A percentile compares a stretch with the other conserved stretches of the same genome.
Conservation (phyloP, 1,139 yeast species). For the Lodderomyces theae region DNA sequence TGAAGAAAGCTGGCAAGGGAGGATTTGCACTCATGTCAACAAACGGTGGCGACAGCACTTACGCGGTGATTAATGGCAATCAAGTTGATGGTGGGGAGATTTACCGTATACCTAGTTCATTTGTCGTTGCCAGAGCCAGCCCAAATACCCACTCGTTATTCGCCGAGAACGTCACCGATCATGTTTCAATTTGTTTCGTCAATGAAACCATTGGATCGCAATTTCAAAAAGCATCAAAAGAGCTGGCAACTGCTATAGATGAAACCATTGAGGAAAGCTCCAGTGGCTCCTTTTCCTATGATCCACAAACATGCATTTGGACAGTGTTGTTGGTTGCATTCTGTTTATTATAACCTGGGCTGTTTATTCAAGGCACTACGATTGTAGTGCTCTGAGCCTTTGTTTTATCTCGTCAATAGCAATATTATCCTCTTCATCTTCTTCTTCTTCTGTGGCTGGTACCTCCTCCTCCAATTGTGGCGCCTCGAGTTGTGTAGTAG, state of each 20-base stretch:
- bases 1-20: slow-evolving; percentile 10
- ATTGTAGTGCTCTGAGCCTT: slow-evolving; percentile 80
- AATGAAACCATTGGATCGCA: background rate
- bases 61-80: background rate
- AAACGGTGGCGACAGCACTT: background rate
- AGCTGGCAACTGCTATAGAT: background rate
- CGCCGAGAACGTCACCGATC: slow-evolving; percentile 7
- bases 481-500: slow-evolving; percentile 26
- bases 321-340: slow-evolving; percentile 1
- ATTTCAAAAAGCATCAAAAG: background rate
- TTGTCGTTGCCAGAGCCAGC: slow-evolving; percentile 11
- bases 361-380: background rate
- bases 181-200: background rate
- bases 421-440: slow-evolving; percentile 71
- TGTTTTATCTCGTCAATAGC: slow-evolving; percentile 86
- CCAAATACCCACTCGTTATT: slow-evolving; percentile 13
- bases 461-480: slow-evolving; percentile 17
- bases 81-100: background rate
- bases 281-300: background rate
- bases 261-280: background rate
- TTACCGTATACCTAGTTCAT: slow-evolving; percentile 6
- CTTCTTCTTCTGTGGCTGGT: slow-evolving; percentile 38
- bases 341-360: background rate
- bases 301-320: background rate
- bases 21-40: slow-evolving; percentile 3